Percentiles rank a stretch among this genome's conserved stretches.
These are phyloP conservation scores for Ogataea nakhonphanomensis DNA, from an alignment of 805 yeast species.

Conservation along the genomic window DNA sequence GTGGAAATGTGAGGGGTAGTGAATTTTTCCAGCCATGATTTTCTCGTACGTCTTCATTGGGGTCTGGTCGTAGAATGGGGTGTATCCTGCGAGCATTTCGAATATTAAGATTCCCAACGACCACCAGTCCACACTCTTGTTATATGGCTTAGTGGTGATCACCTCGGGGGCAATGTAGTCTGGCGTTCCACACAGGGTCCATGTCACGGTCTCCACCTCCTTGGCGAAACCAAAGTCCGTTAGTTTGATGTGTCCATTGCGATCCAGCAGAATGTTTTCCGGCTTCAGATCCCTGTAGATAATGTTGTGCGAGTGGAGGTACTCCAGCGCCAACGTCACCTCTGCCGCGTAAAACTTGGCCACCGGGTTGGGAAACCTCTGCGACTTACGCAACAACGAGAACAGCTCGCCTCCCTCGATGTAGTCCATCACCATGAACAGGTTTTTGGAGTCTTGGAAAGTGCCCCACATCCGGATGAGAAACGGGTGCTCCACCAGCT, in stretches of 20 bases:
- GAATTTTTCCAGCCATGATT: slow-evolving; percentile 51
- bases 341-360: slow-evolving; percentile 65
- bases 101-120: slow-evolving; percentile 56
- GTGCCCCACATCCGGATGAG: slow-evolving; percentile 66
- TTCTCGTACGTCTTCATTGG: slow-evolving; percentile 65
- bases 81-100: slow-evolving; percentile 62
- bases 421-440: slow-evolving; percentile 64
- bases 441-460: slow-evolving; percentile 52
- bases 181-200: slow-evolving; percentile 63
- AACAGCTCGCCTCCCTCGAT: slow-evolving; percentile 64
- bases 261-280: slow-evolving; percentile 54
- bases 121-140: slow-evolving; percentile 67
- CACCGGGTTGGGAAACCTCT: slow-evolving; percentile 59
- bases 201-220: slow-evolving; percentile 57
- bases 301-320: slow-evolving; percentile 54
- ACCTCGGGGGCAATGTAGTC: slow-evolving; percentile 66
- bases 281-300: slow-evolving; percentile 62
- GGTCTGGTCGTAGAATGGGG: slow-evolving; percentile 61
- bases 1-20: slow-evolving; percentile 53
- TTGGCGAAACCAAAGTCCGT: slow-evolving; percentile 65
- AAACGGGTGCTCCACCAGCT: slow-evolving; percentile 58
- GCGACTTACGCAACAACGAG: slow-evolving; percentile 52
- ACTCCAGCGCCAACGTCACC: slow-evolving; percentile 55
- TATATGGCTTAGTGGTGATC: slow-evolving; percentile 59
- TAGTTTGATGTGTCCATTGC: slow-evolving; percentile 58